Conservation (phyloP, 2,329 filamentous ascomycete genomes). For the Zymoseptoria brevis region DNA sequence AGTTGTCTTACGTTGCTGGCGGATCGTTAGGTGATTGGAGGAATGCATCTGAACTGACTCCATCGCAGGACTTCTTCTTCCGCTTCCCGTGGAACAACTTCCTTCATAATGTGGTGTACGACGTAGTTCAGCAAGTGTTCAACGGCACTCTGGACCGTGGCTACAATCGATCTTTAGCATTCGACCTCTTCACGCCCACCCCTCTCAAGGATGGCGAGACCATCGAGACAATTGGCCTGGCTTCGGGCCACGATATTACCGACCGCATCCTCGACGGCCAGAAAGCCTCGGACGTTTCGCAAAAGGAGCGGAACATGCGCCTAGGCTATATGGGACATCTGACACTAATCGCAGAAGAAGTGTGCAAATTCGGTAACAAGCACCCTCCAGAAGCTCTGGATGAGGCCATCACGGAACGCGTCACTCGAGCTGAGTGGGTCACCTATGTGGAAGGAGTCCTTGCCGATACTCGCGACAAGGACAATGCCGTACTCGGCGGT, state of each 20-base stretch:
- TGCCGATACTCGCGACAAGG: conserved; percentile 85
- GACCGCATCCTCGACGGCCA: conserved; percentile 89
- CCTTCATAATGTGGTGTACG: conserved; percentile 96
- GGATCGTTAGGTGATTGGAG: neutral
- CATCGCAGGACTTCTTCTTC: conserved; percentile 82
- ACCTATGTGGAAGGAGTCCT: conserved; percentile 90
- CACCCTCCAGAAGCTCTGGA: conserved; percentile 84
- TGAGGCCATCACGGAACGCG: conserved; percentile 73
- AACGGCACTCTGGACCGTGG: conserved; percentile 96
- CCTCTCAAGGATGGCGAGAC: conserved; percentile 15
- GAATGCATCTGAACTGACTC: neutral
- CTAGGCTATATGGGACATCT: conserved; percentile 98
- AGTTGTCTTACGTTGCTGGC: conserved; percentile 31
- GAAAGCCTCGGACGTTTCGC: conserved; percentile 74
- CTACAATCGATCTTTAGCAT: conserved; percentile 80
- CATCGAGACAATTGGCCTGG: conserved; percentile 19
- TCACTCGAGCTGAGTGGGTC: conserved; percentile 85
- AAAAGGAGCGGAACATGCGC: conserved; percentile 75
- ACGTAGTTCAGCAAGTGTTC: conserved; percentile 97
- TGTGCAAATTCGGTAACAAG: conserved; percentile 95
- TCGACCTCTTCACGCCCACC: conserved; percentile 63
- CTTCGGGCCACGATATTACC: conserved; percentile 76
- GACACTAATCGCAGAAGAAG: conserved; percentile 93
- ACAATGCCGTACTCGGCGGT: conserved; percentile 96
- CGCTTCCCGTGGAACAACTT: conserved; percentile 99